Evolutionary conservation across 1,139 yeast genomes (phyloP).

Genomic region (Kurtzmaniella quercitrusa): DNA sequence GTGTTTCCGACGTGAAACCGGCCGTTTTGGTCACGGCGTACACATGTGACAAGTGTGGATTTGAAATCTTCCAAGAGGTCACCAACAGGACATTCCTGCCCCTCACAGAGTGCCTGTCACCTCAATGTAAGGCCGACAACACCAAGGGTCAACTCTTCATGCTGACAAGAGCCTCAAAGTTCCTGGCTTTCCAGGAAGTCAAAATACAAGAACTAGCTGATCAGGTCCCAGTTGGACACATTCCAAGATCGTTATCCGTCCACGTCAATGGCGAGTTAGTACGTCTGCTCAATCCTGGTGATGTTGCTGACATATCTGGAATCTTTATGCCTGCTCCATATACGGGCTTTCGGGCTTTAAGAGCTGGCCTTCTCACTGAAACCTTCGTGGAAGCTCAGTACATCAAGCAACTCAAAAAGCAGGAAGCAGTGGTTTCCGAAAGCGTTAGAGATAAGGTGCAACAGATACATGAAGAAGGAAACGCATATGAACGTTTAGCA

Average conservation of each 20-base stretch:
- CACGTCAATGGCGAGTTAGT: conserved; percentile 91
- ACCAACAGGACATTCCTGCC: conserved; percentile 83
- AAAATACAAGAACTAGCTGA: conserved; percentile 91
- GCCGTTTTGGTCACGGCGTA: conserved; percentile 87
- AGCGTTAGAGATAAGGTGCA: conserved; percentile 52
- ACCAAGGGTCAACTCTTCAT: conserved; percentile 86
- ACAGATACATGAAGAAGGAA: conserved; percentile 50
- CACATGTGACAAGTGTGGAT: conserved; percentile 97
- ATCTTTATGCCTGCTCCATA: conserved; percentile 92
- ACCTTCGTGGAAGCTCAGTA: conserved; percentile 88
- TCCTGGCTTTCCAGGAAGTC: conserved; percentile 92
- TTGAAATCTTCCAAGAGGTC: conserved; percentile 94
- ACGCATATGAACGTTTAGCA: conserved; percentile 76
- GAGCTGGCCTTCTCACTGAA: conserved; percentile 91
- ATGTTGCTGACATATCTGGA: conserved; percentile 88
- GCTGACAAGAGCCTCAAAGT: conserved; percentile 94
- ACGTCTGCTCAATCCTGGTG: conserved; percentile 88
- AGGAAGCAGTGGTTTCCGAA: conserved; percentile 47
- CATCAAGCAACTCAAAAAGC: conserved; percentile 83
- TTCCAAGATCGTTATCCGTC: conserved; percentile 80
- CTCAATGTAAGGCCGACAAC: conserved; percentile 72
- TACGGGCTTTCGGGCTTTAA: conserved; percentile 88
- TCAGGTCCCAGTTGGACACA: conserved; percentile 97
- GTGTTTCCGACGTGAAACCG: conserved; percentile 96
- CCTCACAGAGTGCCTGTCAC: conserved; percentile 77